Conservation (phyloP, 2,329 filamentous ascomycete species). For the Aspergillus versicolor region DNA sequence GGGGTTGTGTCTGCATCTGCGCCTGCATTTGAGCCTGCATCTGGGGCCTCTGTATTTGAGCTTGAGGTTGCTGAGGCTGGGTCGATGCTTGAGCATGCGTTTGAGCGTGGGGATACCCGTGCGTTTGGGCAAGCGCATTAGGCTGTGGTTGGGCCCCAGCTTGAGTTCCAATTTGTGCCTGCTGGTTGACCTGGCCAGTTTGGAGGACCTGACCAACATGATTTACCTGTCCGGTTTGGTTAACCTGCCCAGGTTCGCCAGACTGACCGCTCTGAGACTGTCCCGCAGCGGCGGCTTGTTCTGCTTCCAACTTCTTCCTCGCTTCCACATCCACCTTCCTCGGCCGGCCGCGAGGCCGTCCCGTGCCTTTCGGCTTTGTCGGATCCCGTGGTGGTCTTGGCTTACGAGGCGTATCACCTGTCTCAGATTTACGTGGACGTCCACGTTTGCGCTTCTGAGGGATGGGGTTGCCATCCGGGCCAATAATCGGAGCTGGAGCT, state of each 20-base stretch:
- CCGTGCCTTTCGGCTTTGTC: constrained; percentile 24
- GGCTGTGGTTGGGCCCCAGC: background rate
- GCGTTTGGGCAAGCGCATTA: background rate
- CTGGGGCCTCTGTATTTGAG: background rate
- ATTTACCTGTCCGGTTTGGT: background rate
- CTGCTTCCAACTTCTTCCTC: constrained; percentile 21
- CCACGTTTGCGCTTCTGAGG: constrained; percentile 24
- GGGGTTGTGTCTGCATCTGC: constrained; percentile 1
- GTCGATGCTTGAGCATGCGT: background rate
- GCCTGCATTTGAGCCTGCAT: background rate
- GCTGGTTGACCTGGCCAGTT: background rate
- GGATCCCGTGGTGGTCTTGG: constrained; percentile 25
- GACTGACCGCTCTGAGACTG: background rate
- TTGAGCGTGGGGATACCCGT: background rate
- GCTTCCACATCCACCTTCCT: constrained; percentile 34
- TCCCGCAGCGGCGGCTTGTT: constrained; percentile 13
- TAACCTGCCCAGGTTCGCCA: too few species aligned
- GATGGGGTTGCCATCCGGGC: constrained; percentile 19
- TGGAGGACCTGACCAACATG: background rate
- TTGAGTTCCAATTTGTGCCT: background rate
- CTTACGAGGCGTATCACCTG: constrained; percentile 18
- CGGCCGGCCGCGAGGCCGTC: constrained; percentile 34
- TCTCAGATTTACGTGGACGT: constrained; percentile 25
- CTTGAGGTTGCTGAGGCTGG: background rate
- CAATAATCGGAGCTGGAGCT: constrained; percentile 6